Percentiles rank a stretch among this genome's conserved stretches.
phyloP scores from a whole-genome alignment of 345 rosid genomes.

The Corchorus olitorius region DNA sequence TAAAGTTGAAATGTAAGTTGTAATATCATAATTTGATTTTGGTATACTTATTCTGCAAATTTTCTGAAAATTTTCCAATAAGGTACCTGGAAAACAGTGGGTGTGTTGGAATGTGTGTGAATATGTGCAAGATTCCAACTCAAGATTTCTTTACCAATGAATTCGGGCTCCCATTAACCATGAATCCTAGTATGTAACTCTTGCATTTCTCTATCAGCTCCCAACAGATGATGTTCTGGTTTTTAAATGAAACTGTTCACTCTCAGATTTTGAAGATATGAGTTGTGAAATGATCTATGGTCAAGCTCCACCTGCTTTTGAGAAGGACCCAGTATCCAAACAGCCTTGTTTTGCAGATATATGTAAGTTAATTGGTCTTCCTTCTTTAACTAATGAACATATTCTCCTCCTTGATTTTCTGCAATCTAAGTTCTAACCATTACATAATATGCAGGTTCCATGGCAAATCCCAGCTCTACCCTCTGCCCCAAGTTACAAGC shows the following conservation, averaged over 20 bases:
- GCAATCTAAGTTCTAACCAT: slow-evolving; percentile 16
- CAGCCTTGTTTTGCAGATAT: slow-evolving; percentile 67
- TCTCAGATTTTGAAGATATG: slow-evolving; percentile 91
- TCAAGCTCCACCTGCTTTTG: slow-evolving; percentile 75
- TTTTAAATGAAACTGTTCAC: neutral
- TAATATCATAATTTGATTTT: neutral
- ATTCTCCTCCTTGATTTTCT: neutral
- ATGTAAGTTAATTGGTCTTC: slow-evolving; percentile 38
- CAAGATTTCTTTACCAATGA: slow-evolving; percentile 98
- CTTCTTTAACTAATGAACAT: neutral
- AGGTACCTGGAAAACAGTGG: slow-evolving; percentile 99
- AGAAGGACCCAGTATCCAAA: slow-evolving; percentile 67
- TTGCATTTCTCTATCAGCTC: neutral
- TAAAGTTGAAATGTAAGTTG: neutral
- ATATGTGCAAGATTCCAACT: slow-evolving; percentile 96
- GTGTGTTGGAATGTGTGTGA: slow-evolving; percentile 95
- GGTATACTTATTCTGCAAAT: slow-evolving; percentile 11
- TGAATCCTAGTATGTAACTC: slow-evolving; percentile 69
- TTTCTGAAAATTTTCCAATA: slow-evolving; percentile 23
- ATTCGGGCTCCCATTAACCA: slow-evolving; percentile 94
- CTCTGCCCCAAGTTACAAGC: slow-evolving; percentile 56
- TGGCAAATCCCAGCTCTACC: slow-evolving; percentile 44
- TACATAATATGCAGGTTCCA: slow-evolving; percentile 46
- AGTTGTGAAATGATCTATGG: slow-evolving; percentile 96
- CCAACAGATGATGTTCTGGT: neutral